phyloP scores from a whole-genome alignment of 2,329 filamentous ascomycete species.

The Cladosporium sp. region DNA sequence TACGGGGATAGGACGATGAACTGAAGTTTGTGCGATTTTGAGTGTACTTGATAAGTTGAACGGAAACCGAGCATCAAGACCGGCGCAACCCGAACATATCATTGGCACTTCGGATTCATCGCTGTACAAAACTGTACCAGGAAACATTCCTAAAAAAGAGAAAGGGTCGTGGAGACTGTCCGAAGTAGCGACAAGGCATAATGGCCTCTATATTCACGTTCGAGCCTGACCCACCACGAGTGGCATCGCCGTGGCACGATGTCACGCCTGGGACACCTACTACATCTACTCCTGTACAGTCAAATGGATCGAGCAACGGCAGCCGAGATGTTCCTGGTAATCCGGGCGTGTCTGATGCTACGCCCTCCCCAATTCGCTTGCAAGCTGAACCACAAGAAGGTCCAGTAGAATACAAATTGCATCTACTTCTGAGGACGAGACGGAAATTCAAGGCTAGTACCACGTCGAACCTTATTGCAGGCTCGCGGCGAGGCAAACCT shows the following conservation, averaged over 20 bases:
- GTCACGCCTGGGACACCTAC: conserved; percentile 4
- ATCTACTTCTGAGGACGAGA: conserved; percentile 75
- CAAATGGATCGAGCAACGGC: conserved; percentile 1
- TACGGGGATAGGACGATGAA: background rate
- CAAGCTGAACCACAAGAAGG: conserved; percentile 91
- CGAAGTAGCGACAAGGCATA: background rate
- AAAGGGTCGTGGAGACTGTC: too few relatives aligned
- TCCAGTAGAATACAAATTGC: conserved; percentile 93
- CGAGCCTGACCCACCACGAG: conserved; percentile 78
- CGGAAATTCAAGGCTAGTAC: conserved; percentile 69
- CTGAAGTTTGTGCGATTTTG: background rate
- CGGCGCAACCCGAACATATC: background rate
- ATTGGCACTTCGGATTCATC: background rate
- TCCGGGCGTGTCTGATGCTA: too few relatives aligned
- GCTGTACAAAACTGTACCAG: background rate
- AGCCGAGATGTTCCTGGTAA: background rate
- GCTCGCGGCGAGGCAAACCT: conserved; percentile 46
- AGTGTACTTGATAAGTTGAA: background rate
- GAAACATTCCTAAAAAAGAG: background rate
- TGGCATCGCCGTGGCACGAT: conserved; percentile 78
- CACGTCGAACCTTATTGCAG: conserved; percentile 53
- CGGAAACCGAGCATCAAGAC: background rate
- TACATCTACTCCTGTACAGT: conserved; percentile 14
- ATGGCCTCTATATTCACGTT: conserved; percentile 98
- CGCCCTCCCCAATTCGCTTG: conserved; percentile 59